Evolutionary conservation across 108 stramenopile genomes (phyloP).

Genomic region (Nannochloropsis salina): DNA sequence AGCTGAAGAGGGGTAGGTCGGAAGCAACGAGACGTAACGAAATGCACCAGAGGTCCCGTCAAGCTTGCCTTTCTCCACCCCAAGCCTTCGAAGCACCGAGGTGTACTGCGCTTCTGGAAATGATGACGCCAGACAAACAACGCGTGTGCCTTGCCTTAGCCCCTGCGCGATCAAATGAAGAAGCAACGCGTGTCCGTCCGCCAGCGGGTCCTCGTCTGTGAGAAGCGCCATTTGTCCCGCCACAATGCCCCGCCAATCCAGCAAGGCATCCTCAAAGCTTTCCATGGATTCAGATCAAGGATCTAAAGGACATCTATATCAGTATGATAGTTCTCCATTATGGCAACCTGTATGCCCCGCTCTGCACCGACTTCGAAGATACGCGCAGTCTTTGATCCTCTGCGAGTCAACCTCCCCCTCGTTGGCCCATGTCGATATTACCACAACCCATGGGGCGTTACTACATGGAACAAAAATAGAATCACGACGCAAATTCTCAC

Average conservation of each 20-base stretch:
- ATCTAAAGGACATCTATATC: too few species aligned
- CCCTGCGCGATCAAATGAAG: background rate
- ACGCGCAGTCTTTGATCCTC: too few species aligned
- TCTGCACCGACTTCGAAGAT: too few species aligned
- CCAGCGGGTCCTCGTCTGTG: background rate
- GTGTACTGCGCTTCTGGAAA: background rate
- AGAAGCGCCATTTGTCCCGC: background rate
- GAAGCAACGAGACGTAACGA: background rate
- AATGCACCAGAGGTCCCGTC: background rate
- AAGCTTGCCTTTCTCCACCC: background rate
- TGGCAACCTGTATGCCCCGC: too few species aligned
- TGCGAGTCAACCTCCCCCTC: too few species aligned
- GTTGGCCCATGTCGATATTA: too few species aligned
- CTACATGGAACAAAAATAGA: too few species aligned
- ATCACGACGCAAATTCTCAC: too few species aligned
- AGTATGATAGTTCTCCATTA: too few species aligned
- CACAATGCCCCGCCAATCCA: background rate
- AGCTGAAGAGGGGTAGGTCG: background rate
- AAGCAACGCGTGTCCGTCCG: conserved; percentile 16
- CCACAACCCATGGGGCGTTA: too few species aligned
- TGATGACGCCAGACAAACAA: background rate
- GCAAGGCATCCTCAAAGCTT: background rate
- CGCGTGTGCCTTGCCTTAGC: background rate
- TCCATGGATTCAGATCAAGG: background rate
- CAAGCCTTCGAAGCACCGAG: background rate